Evolutionary conservation across 2,329 filamentous ascomycete genomes (phyloP).

Genomic region (Mollisia scopiformis): DNA sequence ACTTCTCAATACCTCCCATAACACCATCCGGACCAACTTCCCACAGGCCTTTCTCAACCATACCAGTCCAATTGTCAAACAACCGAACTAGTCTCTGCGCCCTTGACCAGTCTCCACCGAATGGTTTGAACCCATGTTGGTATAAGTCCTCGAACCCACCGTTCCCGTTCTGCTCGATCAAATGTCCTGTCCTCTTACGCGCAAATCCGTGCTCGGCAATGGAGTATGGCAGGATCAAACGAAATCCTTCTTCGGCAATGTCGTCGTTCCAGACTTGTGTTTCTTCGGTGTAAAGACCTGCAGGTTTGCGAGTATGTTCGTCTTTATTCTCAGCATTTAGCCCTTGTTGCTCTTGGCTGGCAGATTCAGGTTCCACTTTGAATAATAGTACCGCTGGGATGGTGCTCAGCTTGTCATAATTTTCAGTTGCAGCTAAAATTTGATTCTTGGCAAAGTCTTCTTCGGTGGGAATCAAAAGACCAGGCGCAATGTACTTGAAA

Average conservation of each 20-base stretch:
- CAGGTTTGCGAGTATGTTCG: not conserved
- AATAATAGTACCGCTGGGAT: not conserved
- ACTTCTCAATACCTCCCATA: conserved; percentile 10
- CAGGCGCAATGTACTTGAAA: not conserved
- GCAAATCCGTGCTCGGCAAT: not conserved
- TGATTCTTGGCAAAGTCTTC: not conserved
- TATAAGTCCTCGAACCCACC: conserved; percentile 5
- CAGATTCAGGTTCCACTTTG: not conserved
- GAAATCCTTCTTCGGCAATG: conserved; percentile 10
- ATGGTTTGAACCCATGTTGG: conserved; percentile 17
- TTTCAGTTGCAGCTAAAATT: not conserved
- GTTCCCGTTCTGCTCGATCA: not conserved
- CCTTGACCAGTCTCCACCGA: conserved; percentile 6
- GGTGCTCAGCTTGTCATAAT: not conserved
- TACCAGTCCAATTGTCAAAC: conserved; percentile 15
- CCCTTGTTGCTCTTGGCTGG: not conserved
- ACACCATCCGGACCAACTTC: conserved; percentile 16
- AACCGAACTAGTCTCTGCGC: conserved; percentile 12
- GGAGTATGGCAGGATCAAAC: not conserved
- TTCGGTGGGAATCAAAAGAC: not conserved
- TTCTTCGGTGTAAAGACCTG: not conserved
- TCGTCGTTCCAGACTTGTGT: not conserved
- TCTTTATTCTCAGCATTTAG: not conserved
- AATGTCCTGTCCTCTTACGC: not conserved
- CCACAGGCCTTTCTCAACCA: conserved; percentile 15